Percentiles rank a stretch among this genome's conserved stretches.
phyloP scores from a whole-genome alignment of 2,329 filamentous ascomycete genomes.

The Cladosporium sp. region DNA sequence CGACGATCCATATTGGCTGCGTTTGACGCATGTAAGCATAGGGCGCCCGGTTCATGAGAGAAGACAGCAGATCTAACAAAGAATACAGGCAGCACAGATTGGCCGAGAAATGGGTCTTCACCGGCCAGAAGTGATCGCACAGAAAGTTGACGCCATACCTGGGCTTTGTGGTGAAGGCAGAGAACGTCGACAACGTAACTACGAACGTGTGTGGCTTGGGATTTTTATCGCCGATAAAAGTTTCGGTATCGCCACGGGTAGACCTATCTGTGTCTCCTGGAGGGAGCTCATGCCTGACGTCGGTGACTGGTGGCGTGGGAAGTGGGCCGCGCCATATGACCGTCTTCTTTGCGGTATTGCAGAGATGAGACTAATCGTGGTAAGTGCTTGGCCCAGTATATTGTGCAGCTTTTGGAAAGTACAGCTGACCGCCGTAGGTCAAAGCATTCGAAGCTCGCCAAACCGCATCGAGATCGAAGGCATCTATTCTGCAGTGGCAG shows the following conservation, averaged over 20 bases:
- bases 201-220: constrained; percentile 12
- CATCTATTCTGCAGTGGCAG: constrained; percentile 6
- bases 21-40: constrained; percentile 13
- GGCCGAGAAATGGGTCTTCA: constrained; percentile 12
- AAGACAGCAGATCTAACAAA: background rate
- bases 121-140: constrained; percentile 2
- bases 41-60: background rate
- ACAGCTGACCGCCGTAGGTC: background rate
- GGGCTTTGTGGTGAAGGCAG: constrained; percentile 1
- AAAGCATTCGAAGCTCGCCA: constrained; percentile 16
- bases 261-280: constrained; percentile 17
- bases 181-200: constrained; percentile 9
- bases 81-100: constrained; percentile 7
- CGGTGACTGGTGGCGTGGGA: constrained; percentile 11
- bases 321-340: constrained; percentile 1
- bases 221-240: constrained; percentile 15
- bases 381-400: background rate
- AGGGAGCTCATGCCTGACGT: constrained; percentile 14
- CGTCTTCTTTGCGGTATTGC: constrained; percentile 11
- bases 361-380: constrained; percentile 12
- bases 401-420: background rate
- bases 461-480: background rate
- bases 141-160: constrained; percentile 12
- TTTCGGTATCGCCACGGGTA: constrained; percentile 13
- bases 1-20: constrained; percentile 15